Base-by-base conservation (phyloP, 495 filamentous ascomycete genomes). In the Cladorrhinum samala region DNA sequence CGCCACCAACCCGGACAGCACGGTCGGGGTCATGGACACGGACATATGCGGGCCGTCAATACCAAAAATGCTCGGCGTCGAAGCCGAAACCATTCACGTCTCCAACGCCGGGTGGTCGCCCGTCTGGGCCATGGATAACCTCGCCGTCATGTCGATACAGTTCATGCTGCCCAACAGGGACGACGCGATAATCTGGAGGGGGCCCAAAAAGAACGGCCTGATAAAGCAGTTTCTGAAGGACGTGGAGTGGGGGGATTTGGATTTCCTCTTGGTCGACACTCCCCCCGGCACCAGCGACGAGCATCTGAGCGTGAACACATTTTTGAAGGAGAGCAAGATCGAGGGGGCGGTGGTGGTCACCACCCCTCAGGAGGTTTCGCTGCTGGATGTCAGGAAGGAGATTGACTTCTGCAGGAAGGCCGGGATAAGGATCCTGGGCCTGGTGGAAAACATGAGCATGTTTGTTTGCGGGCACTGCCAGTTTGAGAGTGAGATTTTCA, bases 191-290 rank as follows among this genome's bases (percentile, higher is more conserved):
- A 97, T 98, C 53, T 98, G 93, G 94, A 77, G 92, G 23, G 93
- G 93, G 0, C 86, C 94, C 3, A 98, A 97, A 78, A 98, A 97
- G 80, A 98, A 96, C 62, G 93, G 93, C 1, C 67, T 98, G 52
- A 97, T 98, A 65, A 98, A 97, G 73, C 87, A 91, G 69, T 98
- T 98, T 61, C 63, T 98, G 21, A 94, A 92, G 69, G 94, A 98
- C 66, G 94, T 97, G 20, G 89, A 92, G 63, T 97, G 94, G 93
- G 93, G 94, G 9, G 86, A 91, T 54, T 72, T 97, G 69, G 94
- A 98, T 58, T 94, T 88, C 60, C 59, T 98, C 58, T 75, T 98
- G 27, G 89, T 97, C 0, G 93, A 98, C 63, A 98, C 93, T 2
- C 93, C 94, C 1, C 93, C 93, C 0, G 93, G 93, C 2, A 98